Base-by-base conservation (phyloP, 805 yeast genomes). In the Starmerella sirachaensis region DNA sequence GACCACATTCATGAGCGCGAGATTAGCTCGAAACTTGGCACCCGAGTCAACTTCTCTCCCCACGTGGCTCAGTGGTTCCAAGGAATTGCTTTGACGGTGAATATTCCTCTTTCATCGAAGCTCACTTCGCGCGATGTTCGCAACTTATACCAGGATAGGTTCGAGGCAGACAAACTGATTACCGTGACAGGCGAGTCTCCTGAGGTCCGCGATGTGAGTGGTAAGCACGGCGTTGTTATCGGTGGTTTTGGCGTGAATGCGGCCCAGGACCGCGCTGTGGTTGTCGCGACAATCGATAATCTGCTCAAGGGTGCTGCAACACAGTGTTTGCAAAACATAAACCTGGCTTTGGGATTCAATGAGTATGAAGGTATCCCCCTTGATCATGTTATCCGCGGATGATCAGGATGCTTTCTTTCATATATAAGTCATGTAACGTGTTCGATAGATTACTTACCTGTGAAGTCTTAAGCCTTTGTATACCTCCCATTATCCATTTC, bases 31-130 rank as follows among this genome's bases (percentile, higher is more conserved):
- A 86, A 79, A 49, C 66, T 91, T 43, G 93, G 93, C 3, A 62
- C 64, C 29, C 71, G 74, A 23, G 84, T 91, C 34, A 88, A 94
- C 4, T 91, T 91, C 60, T 74, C 81, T 47, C 98, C 99, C 16
- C 99, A 91, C 55, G 99, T 91, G 43, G 98, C 96, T 2, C 93
- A 80, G 59, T 91, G 98, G 98, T 91, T 91, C 75, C 97, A 93
- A 64, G 99, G 99, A 51, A 91, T 91, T 50, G 70, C 94, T 1
- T 81, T 81, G 54, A 88, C 99, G 16, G 78, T 91, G 38, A 76
- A 84, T 29, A 80, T 91, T 42, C 98, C 98, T 36, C 71, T 91
- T 54, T 29, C 35, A 7, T 67, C 73, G 37, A 65, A 68, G 28
- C 63, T 86, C 47, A 72, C 88, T 7, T 69, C 91, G 9, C 74